Percentiles rank a stretch among this genome's conserved stretches.
These are phyloP conservation scores for Neckera pumila DNA, from an alignment of 225 moss, liverwort and hornwort genomes.

Conservation along the genomic window DNA sequence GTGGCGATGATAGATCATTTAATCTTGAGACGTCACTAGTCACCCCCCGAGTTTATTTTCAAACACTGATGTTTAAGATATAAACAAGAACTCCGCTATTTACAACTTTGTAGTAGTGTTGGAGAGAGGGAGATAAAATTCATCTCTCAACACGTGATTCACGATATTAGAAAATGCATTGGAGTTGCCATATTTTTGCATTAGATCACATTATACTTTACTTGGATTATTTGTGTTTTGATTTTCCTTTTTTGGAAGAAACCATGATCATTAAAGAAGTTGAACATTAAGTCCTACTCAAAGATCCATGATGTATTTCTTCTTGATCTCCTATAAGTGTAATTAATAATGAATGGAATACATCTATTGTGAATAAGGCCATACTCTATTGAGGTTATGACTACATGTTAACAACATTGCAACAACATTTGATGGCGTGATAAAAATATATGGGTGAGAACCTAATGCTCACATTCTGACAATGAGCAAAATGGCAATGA, in stretches of 20 bases:
- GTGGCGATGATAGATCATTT: not conserved
- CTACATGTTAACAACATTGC: not conserved
- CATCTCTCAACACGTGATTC: not conserved
- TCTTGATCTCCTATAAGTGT: not conserved
- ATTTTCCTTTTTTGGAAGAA: too few relatives aligned
- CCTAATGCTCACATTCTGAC: not conserved
- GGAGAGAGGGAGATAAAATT: not conserved
- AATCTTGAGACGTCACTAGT: not conserved
- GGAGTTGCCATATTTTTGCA: not conserved
- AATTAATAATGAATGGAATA: not conserved
- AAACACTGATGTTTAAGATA: too few relatives aligned
- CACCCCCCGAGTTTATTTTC: not conserved
- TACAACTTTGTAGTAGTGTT: not conserved
- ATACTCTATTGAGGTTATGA: not conserved
- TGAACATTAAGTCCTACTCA: not conserved
- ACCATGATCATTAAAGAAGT: not conserved
- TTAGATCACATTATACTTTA: not conserved
- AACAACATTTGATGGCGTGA: not conserved
- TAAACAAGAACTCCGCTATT: not conserved
- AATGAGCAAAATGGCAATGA: not conserved
- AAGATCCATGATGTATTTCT: too few relatives aligned
- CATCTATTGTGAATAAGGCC: not conserved
- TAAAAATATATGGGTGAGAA: not conserved
- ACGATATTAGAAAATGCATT: not conserved
- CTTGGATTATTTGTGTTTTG: accelerated